A percentile compares a stretch with the other conserved stretches of the same genome.
Evolutionary conservation across 371 early-diverging fungal species (phyloP).

Genomic region (Parasitella parasitica): DNA sequence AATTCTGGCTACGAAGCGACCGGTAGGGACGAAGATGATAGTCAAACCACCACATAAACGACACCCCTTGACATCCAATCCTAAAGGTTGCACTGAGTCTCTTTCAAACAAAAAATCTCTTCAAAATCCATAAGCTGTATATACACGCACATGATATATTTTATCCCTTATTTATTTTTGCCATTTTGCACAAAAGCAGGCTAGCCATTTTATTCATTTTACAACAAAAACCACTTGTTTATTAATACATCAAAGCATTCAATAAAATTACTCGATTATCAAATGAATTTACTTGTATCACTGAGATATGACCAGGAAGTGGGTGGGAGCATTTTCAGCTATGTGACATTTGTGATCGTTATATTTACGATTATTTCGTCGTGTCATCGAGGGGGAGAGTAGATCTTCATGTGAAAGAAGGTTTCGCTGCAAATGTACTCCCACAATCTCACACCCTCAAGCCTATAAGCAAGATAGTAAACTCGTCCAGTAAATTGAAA

Average conservation of each 20-base stretch:
- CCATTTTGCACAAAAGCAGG: background rate
- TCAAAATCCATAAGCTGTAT: too few species aligned
- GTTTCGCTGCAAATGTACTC: background rate
- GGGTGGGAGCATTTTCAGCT: too few species aligned
- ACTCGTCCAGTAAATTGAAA: background rate
- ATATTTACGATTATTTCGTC: too few species aligned
- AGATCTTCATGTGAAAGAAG: background rate
- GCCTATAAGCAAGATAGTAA: background rate
- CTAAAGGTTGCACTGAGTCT: constrained; percentile 30
- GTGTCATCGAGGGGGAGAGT: background rate
- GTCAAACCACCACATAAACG: constrained; percentile 70
- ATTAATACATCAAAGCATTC: background rate
- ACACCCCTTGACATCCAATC: constrained; percentile 68
- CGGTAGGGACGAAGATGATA: constrained; percentile 55
- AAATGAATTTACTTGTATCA: too few species aligned
- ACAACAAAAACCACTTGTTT: background rate
- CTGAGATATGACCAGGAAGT: background rate
- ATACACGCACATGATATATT: too few species aligned
- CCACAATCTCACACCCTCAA: background rate
- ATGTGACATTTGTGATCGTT: too few species aligned
- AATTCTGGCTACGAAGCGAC: constrained; percentile 66
- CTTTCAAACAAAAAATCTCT: background rate
- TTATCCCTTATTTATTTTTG: background rate
- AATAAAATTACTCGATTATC: background rate
- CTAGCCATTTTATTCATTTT: background rate